A percentile compares a stretch with the other conserved stretches of the same genome.
These are phyloP conservation scores for Saccharomyces pastorianus DNA, from an alignment of 1,139 yeast species.

Conservation along the genomic window DNA sequence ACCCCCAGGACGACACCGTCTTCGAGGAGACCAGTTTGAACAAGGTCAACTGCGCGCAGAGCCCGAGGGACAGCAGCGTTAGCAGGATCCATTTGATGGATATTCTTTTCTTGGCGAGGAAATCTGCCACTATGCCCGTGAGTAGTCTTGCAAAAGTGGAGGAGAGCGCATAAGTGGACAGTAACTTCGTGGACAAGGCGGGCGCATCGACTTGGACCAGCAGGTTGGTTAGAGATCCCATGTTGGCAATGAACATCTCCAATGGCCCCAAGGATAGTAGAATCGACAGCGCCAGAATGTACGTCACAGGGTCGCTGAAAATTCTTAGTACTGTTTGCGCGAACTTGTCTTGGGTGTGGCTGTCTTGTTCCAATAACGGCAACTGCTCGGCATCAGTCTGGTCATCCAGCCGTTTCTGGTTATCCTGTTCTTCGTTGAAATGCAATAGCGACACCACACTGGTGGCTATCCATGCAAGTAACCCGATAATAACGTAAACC, in stretches of 20 bases:
- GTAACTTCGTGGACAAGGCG: constrained; percentile 41
- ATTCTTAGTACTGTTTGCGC: constrained; percentile 32
- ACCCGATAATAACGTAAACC: constrained; percentile 49
- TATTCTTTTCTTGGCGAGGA: constrained; percentile 32
- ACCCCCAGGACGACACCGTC: constrained; percentile 9
- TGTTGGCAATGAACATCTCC: constrained; percentile 78
- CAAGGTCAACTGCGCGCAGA: constrained; percentile 36
- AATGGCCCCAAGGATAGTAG: constrained; percentile 74
- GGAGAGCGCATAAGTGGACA: constrained; percentile 44
- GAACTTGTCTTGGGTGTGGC: constrained; percentile 4
- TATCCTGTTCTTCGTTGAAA: constrained; percentile 27
- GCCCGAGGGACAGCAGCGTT: constrained; percentile 38
- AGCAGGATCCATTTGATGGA: constrained; percentile 42
- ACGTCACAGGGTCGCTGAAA: constrained; percentile 55
- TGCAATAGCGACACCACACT: constrained; percentile 48
- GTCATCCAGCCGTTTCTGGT: constrained; percentile 31
- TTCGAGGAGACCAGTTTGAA: constrained; percentile 8
- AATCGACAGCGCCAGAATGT: constrained; percentile 55
- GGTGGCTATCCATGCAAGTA: constrained; percentile 53
- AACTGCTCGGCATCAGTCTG: constrained; percentile 9
- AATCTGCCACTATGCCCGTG: constrained; percentile 63
- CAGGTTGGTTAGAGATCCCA: constrained; percentile 52
- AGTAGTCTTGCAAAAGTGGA: constrained; percentile 58
- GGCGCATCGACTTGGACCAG: constrained; percentile 13
- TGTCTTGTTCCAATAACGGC: constrained; percentile 7